These are phyloP conservation scores for Syzygium grande DNA, from an alignment of 345 rosid genomes.

Conservation along the genomic window DNA sequence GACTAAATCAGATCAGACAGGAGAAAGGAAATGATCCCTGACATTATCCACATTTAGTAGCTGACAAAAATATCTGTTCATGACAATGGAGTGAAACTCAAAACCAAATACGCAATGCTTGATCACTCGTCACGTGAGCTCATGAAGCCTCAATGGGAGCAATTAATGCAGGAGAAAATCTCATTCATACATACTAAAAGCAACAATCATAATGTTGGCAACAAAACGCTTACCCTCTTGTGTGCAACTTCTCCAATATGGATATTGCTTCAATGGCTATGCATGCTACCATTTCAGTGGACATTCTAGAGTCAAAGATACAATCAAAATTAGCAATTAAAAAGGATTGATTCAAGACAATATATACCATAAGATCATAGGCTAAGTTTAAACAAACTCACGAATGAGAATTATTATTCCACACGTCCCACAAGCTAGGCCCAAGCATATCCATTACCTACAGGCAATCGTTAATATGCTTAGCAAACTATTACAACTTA, in stretches of 20 bases:
- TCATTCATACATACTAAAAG: background rate
- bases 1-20: background rate
- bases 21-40: background rate
- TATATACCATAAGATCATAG: background rate
- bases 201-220: background rate
- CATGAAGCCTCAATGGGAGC: background rate
- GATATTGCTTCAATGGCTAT: conserved; percentile 52
- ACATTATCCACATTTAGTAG: background rate
- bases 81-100: background rate
- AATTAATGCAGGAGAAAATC: background rate
- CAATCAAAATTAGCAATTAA: background rate
- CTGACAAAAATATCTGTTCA: background rate
- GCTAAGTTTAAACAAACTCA: conserved; percentile 8
- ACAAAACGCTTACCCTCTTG: conserved; percentile 29
- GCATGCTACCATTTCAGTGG: conserved; percentile 54
- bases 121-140: background rate
- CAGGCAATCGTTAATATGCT: background rate
- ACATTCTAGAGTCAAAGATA: conserved; percentile 27
- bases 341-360: background rate
- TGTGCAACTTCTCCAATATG: conserved; percentile 43
- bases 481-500: background rate
- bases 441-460: conserved; percentile 59
- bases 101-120: background rate
- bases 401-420: conserved; percentile 36
- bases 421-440: conserved; percentile 54